Conservation (phyloP, 129 eudicot genomes). For the Erigeron canadensis region DNA sequence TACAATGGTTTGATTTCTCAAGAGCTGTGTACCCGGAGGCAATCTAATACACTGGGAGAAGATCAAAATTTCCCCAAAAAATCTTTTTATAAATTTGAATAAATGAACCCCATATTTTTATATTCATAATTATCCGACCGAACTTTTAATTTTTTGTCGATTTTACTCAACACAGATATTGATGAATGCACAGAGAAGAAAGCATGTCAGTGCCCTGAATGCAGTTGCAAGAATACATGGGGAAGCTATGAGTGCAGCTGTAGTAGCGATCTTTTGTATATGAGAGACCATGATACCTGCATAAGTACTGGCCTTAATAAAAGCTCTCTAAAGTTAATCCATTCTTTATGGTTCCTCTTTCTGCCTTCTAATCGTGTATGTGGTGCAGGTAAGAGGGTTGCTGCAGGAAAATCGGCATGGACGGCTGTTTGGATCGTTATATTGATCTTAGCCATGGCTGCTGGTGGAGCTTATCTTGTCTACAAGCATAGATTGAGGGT, state of each 20-base stretch:
- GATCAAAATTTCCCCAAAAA: too few relatives aligned
- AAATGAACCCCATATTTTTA: too few relatives aligned
- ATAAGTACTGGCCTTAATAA: slow-evolving; percentile 50
- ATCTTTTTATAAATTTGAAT: too few relatives aligned
- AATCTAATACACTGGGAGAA: too few relatives aligned
- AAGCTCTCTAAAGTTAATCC: background rate
- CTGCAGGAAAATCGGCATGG: slow-evolving; percentile 65
- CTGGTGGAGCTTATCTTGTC: slow-evolving; percentile 63
- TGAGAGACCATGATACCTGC: slow-evolving; percentile 93
- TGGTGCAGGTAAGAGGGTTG: slow-evolving; percentile 59
- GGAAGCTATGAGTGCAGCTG: slow-evolving; percentile 93
- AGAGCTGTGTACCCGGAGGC: too few relatives aligned
- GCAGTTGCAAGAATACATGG: slow-evolving; percentile 96
- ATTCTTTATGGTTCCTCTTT: slow-evolving; percentile 8
- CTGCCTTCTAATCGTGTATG: slow-evolving; percentile 21
- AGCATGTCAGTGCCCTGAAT: slow-evolving; percentile 92
- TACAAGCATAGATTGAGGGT: slow-evolving; percentile 90
- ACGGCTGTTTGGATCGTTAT: slow-evolving; percentile 71
- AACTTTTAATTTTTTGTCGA: background rate
- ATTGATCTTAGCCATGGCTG: slow-evolving; percentile 63
- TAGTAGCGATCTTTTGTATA: slow-evolving; percentile 73
- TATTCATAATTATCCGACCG: too few relatives aligned
- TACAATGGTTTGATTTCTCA: background rate
- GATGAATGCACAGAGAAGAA: slow-evolving; percentile 89
- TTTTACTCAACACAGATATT: slow-evolving; percentile 48